Base-by-base conservation (phyloP, 768 basidiomycete genomes). In the Podaxis rugospora region DNA sequence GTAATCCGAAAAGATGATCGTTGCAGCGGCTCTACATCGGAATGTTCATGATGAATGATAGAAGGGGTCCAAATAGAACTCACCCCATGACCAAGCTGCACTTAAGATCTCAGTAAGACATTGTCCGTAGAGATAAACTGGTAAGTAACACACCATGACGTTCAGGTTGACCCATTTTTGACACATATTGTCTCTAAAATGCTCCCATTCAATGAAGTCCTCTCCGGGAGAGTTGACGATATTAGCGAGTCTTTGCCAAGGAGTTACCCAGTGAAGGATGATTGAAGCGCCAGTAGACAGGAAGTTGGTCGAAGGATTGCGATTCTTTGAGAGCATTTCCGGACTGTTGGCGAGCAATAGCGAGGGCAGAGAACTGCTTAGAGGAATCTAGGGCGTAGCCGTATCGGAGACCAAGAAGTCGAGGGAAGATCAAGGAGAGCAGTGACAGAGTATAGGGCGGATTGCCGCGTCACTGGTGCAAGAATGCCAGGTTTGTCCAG, bases 121-220 rank as follows among this genome's bases (percentile, higher is more conserved):
- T 28, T 9, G 28, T 44, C 11, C 6, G 28, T 32, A 7, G 13
- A 13, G 52, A 21, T 14, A 5, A 23, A 7, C 4, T 13, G 6
- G 40, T 5, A 23, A 35, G 25, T n/a, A 27, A 55, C 62, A 36
- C 13, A 63, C 62, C 62, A 63, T 52, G n/a, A 63, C 57, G 27
- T 63, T 63, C 11, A 63, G 42, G 25, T 63, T 63, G 18, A 57
- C 56, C 62, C 62, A 63, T 44, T 51, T 57, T 23, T 51, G 49
- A 51, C 57, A 56, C n/a, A 59, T 47, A 27, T 46, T 52, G 44
- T 63, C 62, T 40, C 62, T 56, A 21, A 59, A 63, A 25, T 51
- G 49, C 35, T 58, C 57, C 62, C 62, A 63, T 36, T 59, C 51
- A 18, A 35, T 32, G 47, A 51, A 63, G 40, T 54, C 44, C 11